phyloP scores from a whole-genome alignment of 176 grass and related monocot species.

The Bromus sterilis region DNA sequence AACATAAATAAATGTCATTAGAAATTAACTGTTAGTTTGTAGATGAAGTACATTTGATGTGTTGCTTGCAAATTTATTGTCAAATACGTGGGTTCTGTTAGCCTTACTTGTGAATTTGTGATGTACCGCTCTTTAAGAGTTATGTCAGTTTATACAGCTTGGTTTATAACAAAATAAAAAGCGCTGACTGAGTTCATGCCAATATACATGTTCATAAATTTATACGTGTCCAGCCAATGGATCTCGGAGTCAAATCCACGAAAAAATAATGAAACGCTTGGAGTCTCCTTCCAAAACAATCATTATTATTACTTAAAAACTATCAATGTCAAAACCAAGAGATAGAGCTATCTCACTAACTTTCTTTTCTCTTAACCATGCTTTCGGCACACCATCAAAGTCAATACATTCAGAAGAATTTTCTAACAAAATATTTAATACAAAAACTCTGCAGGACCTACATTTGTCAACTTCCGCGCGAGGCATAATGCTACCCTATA shows the following conservation, averaged over 20 bases:
- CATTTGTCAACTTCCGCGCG: conserved; percentile 38
- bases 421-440: conserved; percentile 16
- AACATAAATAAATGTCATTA: not conserved
- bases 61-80: not conserved
- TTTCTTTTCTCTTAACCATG: not conserved
- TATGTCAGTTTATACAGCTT: not conserved
- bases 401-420: conserved; percentile 28
- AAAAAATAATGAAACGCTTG: too few relatives aligned
- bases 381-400: conserved; percentile 1
- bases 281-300: not conserved
- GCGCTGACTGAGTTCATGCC: too few relatives aligned
- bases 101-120: too few relatives aligned
- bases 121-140: too few relatives aligned
- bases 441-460: not conserved
- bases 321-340: conserved; percentile 25
- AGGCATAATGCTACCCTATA: conserved; percentile 9
- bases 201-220: not conserved
- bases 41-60: conserved; percentile 1
- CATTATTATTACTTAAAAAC: conserved; percentile 3
- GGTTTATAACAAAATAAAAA: not conserved
- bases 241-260: too few relatives aligned
- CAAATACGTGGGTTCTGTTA: not conserved
- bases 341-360: not conserved
- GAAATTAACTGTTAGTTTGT: not conserved
- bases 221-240: not conserved